phyloP scores from a whole-genome alignment of 2,329 filamentous ascomycete genomes.

The Verticillium klebahnii region DNA sequence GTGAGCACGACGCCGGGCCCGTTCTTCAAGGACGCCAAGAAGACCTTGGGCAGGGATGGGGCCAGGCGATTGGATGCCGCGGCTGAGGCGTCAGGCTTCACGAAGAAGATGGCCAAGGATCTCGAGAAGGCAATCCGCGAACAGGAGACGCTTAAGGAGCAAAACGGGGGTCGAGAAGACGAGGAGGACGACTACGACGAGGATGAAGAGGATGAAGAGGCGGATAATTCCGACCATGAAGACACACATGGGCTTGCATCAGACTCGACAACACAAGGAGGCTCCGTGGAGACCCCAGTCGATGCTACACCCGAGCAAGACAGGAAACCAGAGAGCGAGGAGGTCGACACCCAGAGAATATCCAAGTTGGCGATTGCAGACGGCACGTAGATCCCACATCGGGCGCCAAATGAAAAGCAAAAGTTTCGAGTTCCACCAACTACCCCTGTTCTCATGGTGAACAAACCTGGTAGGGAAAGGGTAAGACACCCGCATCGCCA shows the following conservation, averaged over 20 bases:
- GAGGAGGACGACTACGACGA: conserved; percentile 24
- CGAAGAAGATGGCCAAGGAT: conserved; percentile 94
- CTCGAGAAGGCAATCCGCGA: conserved; percentile 85
- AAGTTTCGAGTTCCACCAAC: neutral
- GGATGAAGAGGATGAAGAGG: conserved; percentile 19
- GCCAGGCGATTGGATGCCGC: conserved; percentile 74
- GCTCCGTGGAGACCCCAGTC: neutral
- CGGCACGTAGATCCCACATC: conserved; percentile 1
- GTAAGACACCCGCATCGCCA: neutral
- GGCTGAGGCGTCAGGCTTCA: conserved; percentile 91
- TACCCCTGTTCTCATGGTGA: neutral
- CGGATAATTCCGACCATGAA: conserved; percentile 8
- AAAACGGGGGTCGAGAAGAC: conserved; percentile 27
- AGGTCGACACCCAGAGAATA: conserved; percentile 12
- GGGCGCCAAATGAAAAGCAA: neutral
- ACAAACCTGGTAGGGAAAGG: neutral
- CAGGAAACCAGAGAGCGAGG: conserved; percentile 18
- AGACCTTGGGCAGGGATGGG: conserved; percentile 61
- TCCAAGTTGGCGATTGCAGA: conserved; percentile 9
- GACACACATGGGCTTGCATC: conserved; percentile 15
- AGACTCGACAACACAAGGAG: neutral
- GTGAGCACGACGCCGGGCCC: conserved; percentile 77
- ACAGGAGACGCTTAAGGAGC: conserved; percentile 50
- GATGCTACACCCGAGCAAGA: neutral
- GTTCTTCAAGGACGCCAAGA: conserved; percentile 79